Evolutionary conservation across 2,329 filamentous ascomycete species (phyloP), one percentile per base, ranked within the genome.

Genomic region (Pyrenochaeta sp.): DNA sequence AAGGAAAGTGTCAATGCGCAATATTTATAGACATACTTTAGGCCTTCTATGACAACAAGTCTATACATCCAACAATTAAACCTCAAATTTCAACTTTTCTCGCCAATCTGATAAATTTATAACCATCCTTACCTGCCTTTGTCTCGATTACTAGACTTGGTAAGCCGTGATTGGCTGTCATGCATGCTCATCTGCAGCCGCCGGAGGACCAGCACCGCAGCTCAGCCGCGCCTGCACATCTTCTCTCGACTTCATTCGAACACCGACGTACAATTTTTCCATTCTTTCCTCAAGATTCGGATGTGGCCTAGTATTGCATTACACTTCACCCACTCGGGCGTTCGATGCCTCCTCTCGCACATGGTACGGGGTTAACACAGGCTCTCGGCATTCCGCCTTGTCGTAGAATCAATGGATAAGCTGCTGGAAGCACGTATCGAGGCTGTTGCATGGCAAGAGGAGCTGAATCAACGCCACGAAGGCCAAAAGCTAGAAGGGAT

Each of bases 171-270:
- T 54, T 49, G 45, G 51, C 27, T 30, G 17, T 46, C 23, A 44
- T 53, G 44, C 50, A 41, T 17, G 27, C 15, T 31, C 23, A 11
- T 11, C 45, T 49, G 37, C 45, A 48, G 51, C 45, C 51, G 29
- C 41, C 21, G 31, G 7, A 44, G n/a, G n/a, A 41, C 12, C n/a
- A 35, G 18, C 43, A 41, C n/a, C 23, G 17, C n/a, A n/a, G 35
- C 43, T 48, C 43, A 52, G 43, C 37, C 40, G 27, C 50, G 17
- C 15, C 31, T 9, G n/a, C 7, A n/a, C 27, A 20, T 32, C 45
- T 39, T 12, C 20, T 18, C 36, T 39, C 18, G 36, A 39, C 11
- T 7, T 21, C 36, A 39, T 4, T 39, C 35, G 4, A 21, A 12
- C 21, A 4, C 18, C 20, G 6, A 23, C 9, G 10, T 20, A 20